A percentile compares a stretch with the other conserved stretches of the same genome.
phyloP scores from a whole-genome alignment of 257 asterid species.

The Lycium barbarum region DNA sequence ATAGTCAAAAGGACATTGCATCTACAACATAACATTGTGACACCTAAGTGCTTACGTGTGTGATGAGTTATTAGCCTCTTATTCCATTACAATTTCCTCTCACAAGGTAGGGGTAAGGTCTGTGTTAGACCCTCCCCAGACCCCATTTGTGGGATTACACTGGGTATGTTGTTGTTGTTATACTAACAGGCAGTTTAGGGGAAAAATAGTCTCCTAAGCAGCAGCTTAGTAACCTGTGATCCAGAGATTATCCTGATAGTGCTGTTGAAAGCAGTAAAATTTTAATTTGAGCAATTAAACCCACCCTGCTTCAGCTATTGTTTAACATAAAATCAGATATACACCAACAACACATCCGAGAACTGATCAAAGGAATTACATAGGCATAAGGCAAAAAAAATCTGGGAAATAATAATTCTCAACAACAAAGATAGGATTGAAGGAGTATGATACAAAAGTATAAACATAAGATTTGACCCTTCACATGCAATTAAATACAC shows the following conservation, averaged over 20 bases:
- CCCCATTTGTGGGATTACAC: no score
- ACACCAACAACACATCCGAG: constrained; percentile 17
- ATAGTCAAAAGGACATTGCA: neutral
- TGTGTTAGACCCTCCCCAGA: no score
- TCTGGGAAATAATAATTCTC: neutral
- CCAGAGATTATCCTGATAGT: neutral
- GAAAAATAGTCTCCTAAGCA: constrained; percentile 16
- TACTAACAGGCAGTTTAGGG: neutral
- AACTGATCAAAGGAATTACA: neutral
- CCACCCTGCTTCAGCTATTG: constrained; percentile 24
- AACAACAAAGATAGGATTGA: constrained; percentile 1
- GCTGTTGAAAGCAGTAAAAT: neutral
- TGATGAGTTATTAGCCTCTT: neutral
- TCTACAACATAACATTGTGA: neutral
- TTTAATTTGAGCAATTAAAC: constrained; percentile 10
- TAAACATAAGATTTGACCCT: neutral
- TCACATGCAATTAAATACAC: constrained; percentile 15
- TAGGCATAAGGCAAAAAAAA: neutral
- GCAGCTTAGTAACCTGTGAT: constrained; percentile 6
- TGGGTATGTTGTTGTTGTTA: no score
- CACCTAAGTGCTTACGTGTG: neutral
- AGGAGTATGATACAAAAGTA: neutral
- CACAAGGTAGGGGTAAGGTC: no score
- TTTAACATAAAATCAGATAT: neutral
- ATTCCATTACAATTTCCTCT: neutral